A percentile compares a stretch with the other conserved stretches of the same genome.
phyloP scores from a whole-genome alignment of 306 rosid genomes.

The Coriaria nepalensis region DNA sequence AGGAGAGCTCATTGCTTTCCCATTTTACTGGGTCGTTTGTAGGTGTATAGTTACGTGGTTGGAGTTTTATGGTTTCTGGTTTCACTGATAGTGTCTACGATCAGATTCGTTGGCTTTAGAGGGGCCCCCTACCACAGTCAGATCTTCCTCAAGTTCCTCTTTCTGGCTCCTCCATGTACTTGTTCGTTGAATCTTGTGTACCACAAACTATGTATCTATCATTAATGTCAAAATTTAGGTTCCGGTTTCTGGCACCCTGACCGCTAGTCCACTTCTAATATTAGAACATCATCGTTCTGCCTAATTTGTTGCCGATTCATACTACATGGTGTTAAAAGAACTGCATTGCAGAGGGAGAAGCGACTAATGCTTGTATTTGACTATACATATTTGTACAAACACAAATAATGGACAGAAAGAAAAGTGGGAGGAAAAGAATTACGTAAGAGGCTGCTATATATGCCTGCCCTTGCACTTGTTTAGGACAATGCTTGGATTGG shows the following conservation, averaged over 20 bases:
- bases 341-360: no score
- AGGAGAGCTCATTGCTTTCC: conserved; percentile 22
- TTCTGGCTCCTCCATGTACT: conserved; percentile 4
- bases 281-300: no score
- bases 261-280: no score
- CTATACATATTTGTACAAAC: no score
- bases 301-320: no score
- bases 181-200: conserved; percentile 7
- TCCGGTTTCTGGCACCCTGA: no score
- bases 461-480: background rate
- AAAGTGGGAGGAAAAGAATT: no score
- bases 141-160: conserved; percentile 4
- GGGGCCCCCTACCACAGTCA: conserved; percentile 4
- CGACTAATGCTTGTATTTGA: no score
- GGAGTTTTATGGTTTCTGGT: conserved; percentile 4
- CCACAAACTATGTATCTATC: background rate
- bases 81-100: conserved; percentile 23
- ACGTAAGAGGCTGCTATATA: no score
- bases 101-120: conserved; percentile 19
- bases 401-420: no score
- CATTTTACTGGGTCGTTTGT: conserved; percentile 22
- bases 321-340: no score
- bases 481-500: conserved; percentile 3
- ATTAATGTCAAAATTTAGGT: no score
- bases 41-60: conserved; percentile 47